Percentiles rank a stretch among this genome's conserved stretches.
These are phyloP conservation scores for Suhomyces canberraensis DNA, from an alignment of 805 yeast species.

Conservation along the genomic window DNA sequence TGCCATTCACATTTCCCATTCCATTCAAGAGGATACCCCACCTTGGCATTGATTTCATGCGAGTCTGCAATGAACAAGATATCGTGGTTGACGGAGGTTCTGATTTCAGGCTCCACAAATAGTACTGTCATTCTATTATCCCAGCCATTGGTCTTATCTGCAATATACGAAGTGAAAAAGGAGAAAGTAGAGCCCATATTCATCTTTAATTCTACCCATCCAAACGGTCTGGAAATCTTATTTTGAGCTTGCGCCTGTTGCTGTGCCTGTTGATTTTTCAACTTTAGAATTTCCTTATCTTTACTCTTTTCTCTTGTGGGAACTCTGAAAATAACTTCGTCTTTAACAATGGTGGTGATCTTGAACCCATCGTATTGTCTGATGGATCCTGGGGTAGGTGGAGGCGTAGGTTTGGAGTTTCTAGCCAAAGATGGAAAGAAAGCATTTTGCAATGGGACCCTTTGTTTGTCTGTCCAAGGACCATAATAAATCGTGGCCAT, in stretches of 20 bases:
- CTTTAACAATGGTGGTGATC: slow-evolving; percentile 53
- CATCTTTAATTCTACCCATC: slow-evolving; percentile 82
- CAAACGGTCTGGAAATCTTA: slow-evolving; percentile 61
- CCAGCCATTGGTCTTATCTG: slow-evolving; percentile 53
- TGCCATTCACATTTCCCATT: slow-evolving; percentile 73
- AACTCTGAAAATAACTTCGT: slow-evolving; percentile 65
- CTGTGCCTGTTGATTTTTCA: slow-evolving; percentile 6
- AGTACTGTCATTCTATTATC: slow-evolving; percentile 44
- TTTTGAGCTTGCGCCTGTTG: slow-evolving; percentile 4
- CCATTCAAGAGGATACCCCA: slow-evolving; percentile 79
- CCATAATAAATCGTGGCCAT: slow-evolving; percentile 78
- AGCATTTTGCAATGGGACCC: slow-evolving; percentile 59
- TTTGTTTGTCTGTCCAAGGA: slow-evolving; percentile 92
- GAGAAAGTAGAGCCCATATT: slow-evolving; percentile 50
- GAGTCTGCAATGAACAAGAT: slow-evolving; percentile 60
- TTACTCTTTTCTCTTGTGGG: slow-evolving; percentile 87
- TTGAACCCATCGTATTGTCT: slow-evolving; percentile 59
- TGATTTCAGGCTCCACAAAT: slow-evolving; percentile 56
- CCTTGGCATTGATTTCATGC: slow-evolving; percentile 52
- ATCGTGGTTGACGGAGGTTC: slow-evolving; percentile 89
- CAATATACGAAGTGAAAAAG: slow-evolving; percentile 47
- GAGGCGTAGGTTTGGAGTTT: slow-evolving; percentile 42
- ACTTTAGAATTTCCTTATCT: slow-evolving; percentile 41
- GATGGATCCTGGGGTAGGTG: slow-evolving; percentile 39
- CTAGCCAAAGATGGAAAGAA: slow-evolving; percentile 66